A percentile compares a stretch with the other conserved stretches of the same genome.
phyloP scores from a whole-genome alignment of 306 rosid species.

The Fragaria ananassa region DNA sequence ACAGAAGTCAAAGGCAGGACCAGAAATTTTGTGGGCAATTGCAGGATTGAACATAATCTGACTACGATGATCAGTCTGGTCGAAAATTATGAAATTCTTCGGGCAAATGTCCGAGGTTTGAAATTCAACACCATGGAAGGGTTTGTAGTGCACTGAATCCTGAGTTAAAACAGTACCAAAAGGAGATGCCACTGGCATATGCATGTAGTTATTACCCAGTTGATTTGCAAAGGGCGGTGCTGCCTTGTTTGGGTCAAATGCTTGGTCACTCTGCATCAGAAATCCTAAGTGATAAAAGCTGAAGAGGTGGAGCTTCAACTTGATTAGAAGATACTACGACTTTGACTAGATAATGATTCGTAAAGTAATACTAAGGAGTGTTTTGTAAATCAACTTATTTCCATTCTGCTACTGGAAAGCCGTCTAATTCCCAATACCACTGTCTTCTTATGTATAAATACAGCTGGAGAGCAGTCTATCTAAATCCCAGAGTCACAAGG shows the following conservation, averaged over 20 bases:
- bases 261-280: constrained; percentile 66
- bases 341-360: constrained; percentile 37
- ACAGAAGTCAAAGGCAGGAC: constrained; percentile 47
- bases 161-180: constrained; percentile 54
- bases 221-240: constrained; percentile 49
- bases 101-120: constrained; percentile 88
- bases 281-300: constrained; percentile 28
- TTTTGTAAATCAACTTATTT: constrained; percentile 38
- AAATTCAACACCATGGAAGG: constrained; percentile 64
- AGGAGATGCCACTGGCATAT: constrained; percentile 57
- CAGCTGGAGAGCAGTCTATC: constrained; percentile 43
- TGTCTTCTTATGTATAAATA: constrained; percentile 45
- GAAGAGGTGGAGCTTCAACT: constrained; percentile 35
- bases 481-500: constrained; percentile 38
- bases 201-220: constrained; percentile 46
- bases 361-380: constrained; percentile 42
- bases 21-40: constrained; percentile 55
- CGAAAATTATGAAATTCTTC: constrained; percentile 75
- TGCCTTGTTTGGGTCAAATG: constrained; percentile 48
- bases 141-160: constrained; percentile 45
- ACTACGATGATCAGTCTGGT: constrained; percentile 78
- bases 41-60: constrained; percentile 80
- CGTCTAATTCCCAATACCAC: constrained; percentile 40
- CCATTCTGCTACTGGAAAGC: constrained; percentile 44
- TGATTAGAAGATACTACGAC: constrained; percentile 39